Base-by-base conservation (phyloP, 2,329 filamentous ascomycete species). In the Cladosporium sp. region DNA sequence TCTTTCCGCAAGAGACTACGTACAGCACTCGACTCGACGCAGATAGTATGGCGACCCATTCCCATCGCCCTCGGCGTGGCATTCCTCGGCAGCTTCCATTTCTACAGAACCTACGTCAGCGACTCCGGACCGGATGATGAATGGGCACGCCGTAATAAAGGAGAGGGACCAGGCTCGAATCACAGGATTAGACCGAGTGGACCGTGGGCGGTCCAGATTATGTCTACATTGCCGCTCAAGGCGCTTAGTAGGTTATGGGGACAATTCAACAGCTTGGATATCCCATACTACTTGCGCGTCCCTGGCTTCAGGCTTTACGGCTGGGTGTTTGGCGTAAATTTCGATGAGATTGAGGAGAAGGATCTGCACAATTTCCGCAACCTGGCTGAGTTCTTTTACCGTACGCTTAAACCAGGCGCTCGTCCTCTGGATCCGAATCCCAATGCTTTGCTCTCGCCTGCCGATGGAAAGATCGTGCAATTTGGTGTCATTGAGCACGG, bases 311-410 rank as follows among this genome's bases (percentile, higher is more conserved):
- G 88, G 67, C 79, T 96, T 1, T 96, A 96, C 69, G 85, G 89
- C 1, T 94, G 79, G 73, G 78, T 92, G 32, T 96, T 96, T 62
- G 91, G 90, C n/a, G 91, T 95, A 63, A 86, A 86, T 70, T 80
- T 98, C 51, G 80, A 85, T 52, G 93, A 98, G 72, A 84, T 96
- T 15, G 81, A 52, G 27, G 91, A 98, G 65, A 82, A 85, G 15
- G 93, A 98, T 62, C 81, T 98, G 16, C 90, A 88, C 66, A 80
- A 80, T 41, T 98, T 93, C 67, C 88, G 90, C 16, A 98, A 98
- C 65, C 82, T 98, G 35, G 89, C 92, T 5, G 83, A 92, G 52
- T 98, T 98, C 77, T 98, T 98, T 76, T 98, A 97, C 69, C 88
- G 93, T 54, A 89, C 84, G 1, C 77, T 98, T 53, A 97, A 96